phyloP scores from a whole-genome alignment of 2,329 filamentous ascomycete species.

The Fusarium globosum region DNA sequence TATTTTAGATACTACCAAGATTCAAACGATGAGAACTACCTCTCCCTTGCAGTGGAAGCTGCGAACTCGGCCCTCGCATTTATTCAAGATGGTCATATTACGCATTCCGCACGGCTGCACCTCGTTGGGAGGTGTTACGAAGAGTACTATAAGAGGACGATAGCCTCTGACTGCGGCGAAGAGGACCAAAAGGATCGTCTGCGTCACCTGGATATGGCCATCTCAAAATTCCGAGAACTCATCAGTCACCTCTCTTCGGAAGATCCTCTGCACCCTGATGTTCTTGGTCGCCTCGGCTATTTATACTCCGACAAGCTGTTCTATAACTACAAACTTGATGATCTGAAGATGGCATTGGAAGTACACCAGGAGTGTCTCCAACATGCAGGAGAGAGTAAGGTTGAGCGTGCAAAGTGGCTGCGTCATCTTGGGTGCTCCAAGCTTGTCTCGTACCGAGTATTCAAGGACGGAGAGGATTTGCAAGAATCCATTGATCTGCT shows the following conservation, averaged over 20 bases:
- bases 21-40: accelerated
- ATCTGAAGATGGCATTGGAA: neutral
- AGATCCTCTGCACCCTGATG: neutral
- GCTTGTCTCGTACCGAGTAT: accelerated
- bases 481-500: neutral
- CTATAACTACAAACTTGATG: neutral
- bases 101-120: neutral
- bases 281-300: neutral
- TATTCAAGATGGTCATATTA: neutral
- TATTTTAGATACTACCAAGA: neutral
- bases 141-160: neutral
- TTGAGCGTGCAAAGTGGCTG: neutral
- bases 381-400: accelerated
- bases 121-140: neutral
- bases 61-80: neutral
- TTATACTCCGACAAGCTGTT: neutral
- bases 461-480: accelerated
- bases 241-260: accelerated
- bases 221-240: neutral
- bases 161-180: accelerated
- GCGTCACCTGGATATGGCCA: neutral
- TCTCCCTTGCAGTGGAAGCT: neutral
- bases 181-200: accelerated
- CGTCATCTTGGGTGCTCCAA: neutral
- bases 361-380: neutral